Evolutionary conservation across 1,284 basidiomycete genomes (phyloP).

Genomic region (Pterulicium gracile): DNA sequence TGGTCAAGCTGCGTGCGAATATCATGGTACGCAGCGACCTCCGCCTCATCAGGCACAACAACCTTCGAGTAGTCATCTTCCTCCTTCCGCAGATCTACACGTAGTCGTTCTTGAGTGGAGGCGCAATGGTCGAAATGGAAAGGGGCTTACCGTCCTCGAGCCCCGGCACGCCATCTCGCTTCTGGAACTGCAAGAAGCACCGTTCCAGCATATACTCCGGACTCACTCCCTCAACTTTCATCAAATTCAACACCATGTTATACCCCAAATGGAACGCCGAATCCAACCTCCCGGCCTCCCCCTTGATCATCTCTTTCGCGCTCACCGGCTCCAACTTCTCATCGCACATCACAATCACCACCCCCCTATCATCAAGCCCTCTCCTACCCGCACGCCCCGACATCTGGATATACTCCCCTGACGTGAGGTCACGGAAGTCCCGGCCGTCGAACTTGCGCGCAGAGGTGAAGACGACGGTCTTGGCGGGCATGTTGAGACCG

Average conservation of each 20-base stretch:
- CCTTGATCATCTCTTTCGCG: conserved; percentile 98
- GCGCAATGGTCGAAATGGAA: background rate
- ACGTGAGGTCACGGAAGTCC: conserved; percentile 86
- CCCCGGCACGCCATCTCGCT: conserved; percentile 78
- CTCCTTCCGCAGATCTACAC: conserved; percentile 62
- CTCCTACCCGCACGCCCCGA: conserved; percentile 95
- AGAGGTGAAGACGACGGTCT: conserved; percentile 96
- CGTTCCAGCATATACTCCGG: conserved; percentile 98
- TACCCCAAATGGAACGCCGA: conserved; percentile 99
- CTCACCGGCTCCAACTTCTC: conserved; percentile 91
- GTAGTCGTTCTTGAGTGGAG: background rate
- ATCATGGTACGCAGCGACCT: conserved; percentile 87
- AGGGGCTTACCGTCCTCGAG: conserved; percentile 71
- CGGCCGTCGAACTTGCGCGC: conserved; percentile 95
- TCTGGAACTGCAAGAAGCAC: conserved; percentile 99
- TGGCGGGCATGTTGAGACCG: conserved; percentile 99
- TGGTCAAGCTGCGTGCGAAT: conserved; percentile 86
- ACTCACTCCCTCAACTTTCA: conserved; percentile 97
- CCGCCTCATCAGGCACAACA: conserved; percentile 73
- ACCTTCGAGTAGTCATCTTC: conserved; percentile 63
- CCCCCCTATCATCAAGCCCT: conserved; percentile 96
- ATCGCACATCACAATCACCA: conserved; percentile 99
- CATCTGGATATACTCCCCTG: conserved; percentile 98
- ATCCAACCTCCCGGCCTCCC: conserved; percentile 93
- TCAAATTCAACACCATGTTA: conserved; percentile 98